Evolutionary conservation across 1,284 basidiomycete genomes (phyloP), one percentile per base, ranked within the genome.

Genomic region (Pascua sp.): DNA sequence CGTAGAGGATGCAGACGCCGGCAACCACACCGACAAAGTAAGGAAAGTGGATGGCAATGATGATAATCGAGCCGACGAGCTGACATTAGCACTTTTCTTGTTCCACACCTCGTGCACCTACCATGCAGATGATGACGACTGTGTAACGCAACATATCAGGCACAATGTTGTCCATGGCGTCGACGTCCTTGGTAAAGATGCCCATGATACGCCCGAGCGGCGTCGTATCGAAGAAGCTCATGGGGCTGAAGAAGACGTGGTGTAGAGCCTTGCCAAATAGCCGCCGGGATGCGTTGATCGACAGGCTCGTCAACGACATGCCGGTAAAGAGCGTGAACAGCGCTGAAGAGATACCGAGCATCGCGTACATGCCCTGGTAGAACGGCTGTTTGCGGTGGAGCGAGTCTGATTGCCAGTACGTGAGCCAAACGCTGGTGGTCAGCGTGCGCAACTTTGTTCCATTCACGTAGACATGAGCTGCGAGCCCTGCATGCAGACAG

Each of bases 361-460:
- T 79, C 2, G 85, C 87, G 66, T 90, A 91, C 18, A 90, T 72
- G 11, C 80, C 83, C 72, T 88, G 86, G 71, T 90, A 89, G 66
- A 87, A 83, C 2, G 81, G 82, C 47, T 55, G 63, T 24, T 58
- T 16, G 46, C 55, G 44, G 45, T 48, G 47, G 49, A 59, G 67
- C 32, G 56, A 18, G 53, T 87, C 80, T 45, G 79, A 78, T 70
- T 89, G 82, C 87, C 87, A 89, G 84, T 85, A 88, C 12, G 40
- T 49, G 59, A 65, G 64, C 52, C 65, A 68, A 5, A 43, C 16
- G 16, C 12, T 56, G 49, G 13, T 49, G 37, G 15, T 45, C 17
- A 45, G 44, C 16, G 16, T 7, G 44, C 18, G 8, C 32, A 39
- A 9, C n/a, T 42, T 8, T 16, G 18, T 43, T 24, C 10, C 42